Evolutionary conservation across 768 basidiomycete genomes (phyloP), one percentile per base, ranked within the genome.

Genomic region (Tricholoma matsutake): DNA sequence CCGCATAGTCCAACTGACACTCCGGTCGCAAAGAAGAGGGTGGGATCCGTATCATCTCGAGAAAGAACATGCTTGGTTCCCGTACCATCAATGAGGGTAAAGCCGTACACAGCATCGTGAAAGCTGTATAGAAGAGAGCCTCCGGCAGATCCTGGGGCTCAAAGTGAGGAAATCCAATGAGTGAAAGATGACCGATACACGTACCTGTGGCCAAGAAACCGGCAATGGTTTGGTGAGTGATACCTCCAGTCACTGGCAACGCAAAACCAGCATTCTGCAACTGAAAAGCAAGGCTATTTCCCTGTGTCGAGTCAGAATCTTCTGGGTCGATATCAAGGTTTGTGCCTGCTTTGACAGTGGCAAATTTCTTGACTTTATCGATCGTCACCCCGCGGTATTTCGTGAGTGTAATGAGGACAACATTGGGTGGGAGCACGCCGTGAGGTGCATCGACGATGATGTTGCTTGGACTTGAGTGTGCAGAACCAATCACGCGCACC

Each of bases 401-500:
- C 1, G 59, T 60, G 28, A 60, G 59, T 16, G 54, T 60, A 6
- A 60, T 20, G 47, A 56, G 59, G 2, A 56, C 45, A 20, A 60
- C 59, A 6, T 60, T 47, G 20, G 20, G 20, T n/a, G 59, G 59
- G 34, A 56, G 31, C 29, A 28, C 35, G 1, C 45, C 45, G 9
- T 47, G 45, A 47, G 45, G 45, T 28, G 56, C 51, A 13, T 47
- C 59, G 32, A 60, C 54, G 16, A 60, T 60, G 54, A 60, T 56
- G 4, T 47, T 45, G 5, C 54, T 34, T 9, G 59, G 59, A 32
- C 53, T 35, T 13, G 54, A 60, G 29, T 51, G 59, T 6, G 53
- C 43, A n/a, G 59, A 29, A 28, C 59, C 59, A 7, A 60, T 39
- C 4, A 56, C 59, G n/a, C 59, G 59, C 13, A 60, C 54, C 29